phyloP scores from a whole-genome alignment of 192 early-diverging fungal species.

The Coemansia sp. region DNA sequence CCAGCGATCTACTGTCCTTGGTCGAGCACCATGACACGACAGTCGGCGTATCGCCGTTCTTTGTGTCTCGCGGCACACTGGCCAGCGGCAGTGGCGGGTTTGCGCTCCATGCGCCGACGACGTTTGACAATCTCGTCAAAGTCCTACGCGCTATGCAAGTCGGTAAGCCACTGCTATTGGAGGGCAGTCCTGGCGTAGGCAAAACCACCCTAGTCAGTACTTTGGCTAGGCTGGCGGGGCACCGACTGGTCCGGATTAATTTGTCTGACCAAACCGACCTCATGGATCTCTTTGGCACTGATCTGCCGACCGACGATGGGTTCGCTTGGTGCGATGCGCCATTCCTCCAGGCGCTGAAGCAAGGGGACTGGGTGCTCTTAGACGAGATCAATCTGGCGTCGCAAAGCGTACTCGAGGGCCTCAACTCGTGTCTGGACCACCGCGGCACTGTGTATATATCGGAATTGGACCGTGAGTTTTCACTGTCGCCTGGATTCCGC shows the following conservation, averaged over 20 bases:
- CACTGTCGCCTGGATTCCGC: conserved; percentile 78
- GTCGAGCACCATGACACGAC: conserved; percentile 12
- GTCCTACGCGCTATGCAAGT: conserved; percentile 91
- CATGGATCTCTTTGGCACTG: conserved; percentile 98
- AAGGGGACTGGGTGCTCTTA: conserved; percentile 95
- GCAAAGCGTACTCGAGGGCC: conserved; percentile 97
- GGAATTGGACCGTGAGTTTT: conserved; percentile 90
- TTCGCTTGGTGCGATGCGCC: conserved; percentile 99
- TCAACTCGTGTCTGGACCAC: conserved; percentile 98
- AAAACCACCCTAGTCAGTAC: conserved; percentile 91
- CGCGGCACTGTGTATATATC: conserved; percentile 95
- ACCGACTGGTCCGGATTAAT: conserved; percentile 92
- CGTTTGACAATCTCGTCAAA: conserved; percentile 81
- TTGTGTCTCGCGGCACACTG: conserved; percentile 58
- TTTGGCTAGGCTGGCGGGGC: conserved; percentile 80
- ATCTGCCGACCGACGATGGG: conserved; percentile 86
- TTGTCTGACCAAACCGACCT: conserved; percentile 98
- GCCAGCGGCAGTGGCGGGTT: conserved; percentile 64
- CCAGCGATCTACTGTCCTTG: neutral
- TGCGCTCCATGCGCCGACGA: conserved; percentile 89
- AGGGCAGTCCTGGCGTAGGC: conserved; percentile 97
- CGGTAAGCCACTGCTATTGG: conserved; percentile 88
- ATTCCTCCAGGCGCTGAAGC: conserved; percentile 94
- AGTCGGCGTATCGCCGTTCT: conserved; percentile 85
- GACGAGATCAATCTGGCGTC: conserved; percentile 99